Conservation (phyloP, 108 stramenopile species). For the Skeletonema menzelii region DNA sequence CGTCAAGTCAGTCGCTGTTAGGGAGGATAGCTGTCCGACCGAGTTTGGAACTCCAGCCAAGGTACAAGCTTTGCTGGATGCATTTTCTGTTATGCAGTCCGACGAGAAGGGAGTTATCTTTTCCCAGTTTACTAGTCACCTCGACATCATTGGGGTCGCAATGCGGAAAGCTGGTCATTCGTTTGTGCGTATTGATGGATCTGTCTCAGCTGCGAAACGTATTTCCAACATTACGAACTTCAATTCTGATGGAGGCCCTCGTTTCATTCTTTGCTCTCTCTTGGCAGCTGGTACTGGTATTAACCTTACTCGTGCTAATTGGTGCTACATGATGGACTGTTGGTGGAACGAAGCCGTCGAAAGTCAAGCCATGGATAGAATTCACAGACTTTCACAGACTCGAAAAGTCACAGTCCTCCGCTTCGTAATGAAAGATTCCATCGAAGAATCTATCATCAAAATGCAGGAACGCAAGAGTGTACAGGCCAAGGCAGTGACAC, state of each 20-base stretch:
- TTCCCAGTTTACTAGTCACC: slow-evolving; percentile 62
- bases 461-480: slow-evolving; percentile 47
- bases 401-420: slow-evolving; percentile 40
- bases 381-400: slow-evolving; percentile 57
- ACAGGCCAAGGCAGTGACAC: slow-evolving; percentile 50
- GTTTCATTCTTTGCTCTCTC: slow-evolving; percentile 51
- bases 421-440: slow-evolving; percentile 51
- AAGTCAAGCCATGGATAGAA: slow-evolving; percentile 63
- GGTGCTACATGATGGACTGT: slow-evolving; percentile 63
- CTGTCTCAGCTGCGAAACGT: slow-evolving; percentile 38
- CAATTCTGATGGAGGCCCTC: slow-evolving; percentile 36
- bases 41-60: slow-evolving; percentile 43
- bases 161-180: slow-evolving; percentile 48
- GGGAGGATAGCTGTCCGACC: not conserved
- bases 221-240: slow-evolving; percentile 39
- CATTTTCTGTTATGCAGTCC: slow-evolving; percentile 41
- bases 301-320: slow-evolving; percentile 69
- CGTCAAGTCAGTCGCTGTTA: not conserved
- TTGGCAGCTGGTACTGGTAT: slow-evolving; percentile 72
- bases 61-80: slow-evolving; percentile 42
- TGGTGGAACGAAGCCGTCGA: slow-evolving; percentile 59
- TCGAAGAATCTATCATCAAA: slow-evolving; percentile 53
- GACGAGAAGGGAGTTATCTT: slow-evolving; percentile 68
- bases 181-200: slow-evolving; percentile 60
- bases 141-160: slow-evolving; percentile 57